A percentile compares a stretch with the other conserved stretches of the same genome.
Conservation (phyloP, 192 early-diverging fungal genomes). For the Gamsiella multidivaricata region DNA sequence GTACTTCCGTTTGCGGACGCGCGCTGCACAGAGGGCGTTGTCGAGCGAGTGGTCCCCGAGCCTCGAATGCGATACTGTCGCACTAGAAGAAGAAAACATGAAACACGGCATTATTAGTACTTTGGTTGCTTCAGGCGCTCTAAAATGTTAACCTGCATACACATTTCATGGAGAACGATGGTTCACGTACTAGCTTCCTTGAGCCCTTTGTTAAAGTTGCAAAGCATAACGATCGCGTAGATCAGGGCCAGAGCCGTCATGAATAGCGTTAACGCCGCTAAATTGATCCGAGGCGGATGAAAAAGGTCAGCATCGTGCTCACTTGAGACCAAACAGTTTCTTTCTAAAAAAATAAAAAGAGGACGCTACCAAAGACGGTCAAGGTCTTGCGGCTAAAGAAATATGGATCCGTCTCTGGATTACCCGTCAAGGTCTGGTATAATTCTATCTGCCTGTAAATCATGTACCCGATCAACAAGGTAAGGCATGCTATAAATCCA, state of each 20-base stretch:
- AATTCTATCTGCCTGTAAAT: slow-evolving; percentile 19
- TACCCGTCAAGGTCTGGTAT: slow-evolving; percentile 20
- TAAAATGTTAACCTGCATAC: too few relatives aligned
- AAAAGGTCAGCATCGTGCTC: not conserved
- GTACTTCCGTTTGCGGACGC: not conserved
- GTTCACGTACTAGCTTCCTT: slow-evolving; percentile 46
- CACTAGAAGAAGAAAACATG: slow-evolving; percentile 14
- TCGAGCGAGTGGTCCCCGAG: slow-evolving; percentile 31
- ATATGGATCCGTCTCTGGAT: slow-evolving; percentile 35
- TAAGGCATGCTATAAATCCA: slow-evolving; percentile 42
- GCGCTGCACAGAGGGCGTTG: slow-evolving; percentile 9
- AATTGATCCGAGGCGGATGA: not conserved
- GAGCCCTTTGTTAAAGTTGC: slow-evolving; percentile 50
- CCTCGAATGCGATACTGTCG: slow-evolving; percentile 32
- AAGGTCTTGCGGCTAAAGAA: slow-evolving; percentile 49
- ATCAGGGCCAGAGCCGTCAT: slow-evolving; percentile 32
- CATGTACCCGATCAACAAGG: slow-evolving; percentile 38
- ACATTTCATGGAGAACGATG: not conserved
- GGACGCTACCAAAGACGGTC: slow-evolving; percentile 45
- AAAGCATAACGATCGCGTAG: slow-evolving; percentile 40
- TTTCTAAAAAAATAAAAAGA: not conserved
- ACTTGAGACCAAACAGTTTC: not conserved
- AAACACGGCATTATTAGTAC: not conserved
- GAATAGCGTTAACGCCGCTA: slow-evolving; percentile 38
- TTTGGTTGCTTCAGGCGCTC: too few relatives aligned